Evolutionary conservation across 148 eudicot genomes (phyloP), one percentile per base, ranked within the genome.

Genomic region (Vaccinium darrowii): DNA sequence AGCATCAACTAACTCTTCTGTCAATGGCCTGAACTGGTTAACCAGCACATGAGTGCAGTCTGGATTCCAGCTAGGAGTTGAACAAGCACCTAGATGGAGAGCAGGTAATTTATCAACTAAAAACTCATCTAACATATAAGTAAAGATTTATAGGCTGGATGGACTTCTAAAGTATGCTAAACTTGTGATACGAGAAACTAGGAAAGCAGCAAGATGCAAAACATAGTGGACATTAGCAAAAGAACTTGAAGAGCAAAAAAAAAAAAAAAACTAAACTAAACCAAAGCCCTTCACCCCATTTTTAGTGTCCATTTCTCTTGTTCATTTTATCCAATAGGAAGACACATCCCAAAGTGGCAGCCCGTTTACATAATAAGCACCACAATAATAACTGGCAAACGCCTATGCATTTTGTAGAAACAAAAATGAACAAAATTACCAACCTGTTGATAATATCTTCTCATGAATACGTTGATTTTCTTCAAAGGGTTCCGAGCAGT

Each of bases 31-130:
- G 81, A 85, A 91, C 76, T 94, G 94, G 89, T 94, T 94, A 81
- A 95, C 94, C 84, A 97, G 92, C 83, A 94, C 93, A 91, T 97
- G 98, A 18, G 99, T 93, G 92, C 98, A 95, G 36, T 94, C 88
- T 19, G 67, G 86, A 81, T 88, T 91, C 98, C 99, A 97, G 50
- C 85, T 88, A 30, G 79, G 79, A 83, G 94, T 82, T 67, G 89
- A 87, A 84, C 82, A 62, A 52, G 94, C 98, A 89, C 99, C 99
- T 96, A 82, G 60, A 87, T 72, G 52, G 25, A 69, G 36, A 30
- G n/a, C 53, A 79, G 30, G 80, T 60, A 56, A 58, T 57, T 53
- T 49, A 82, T 67, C 83, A 73, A 21, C 2, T 1, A 3, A 39
- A 30, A 7, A 47, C 39, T 11, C 65, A 78, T 49, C 12, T 21